These are phyloP conservation scores for Phytomonas francai DNA, from an alignment of 208 protist genomes.

Conservation along the genomic window DNA sequence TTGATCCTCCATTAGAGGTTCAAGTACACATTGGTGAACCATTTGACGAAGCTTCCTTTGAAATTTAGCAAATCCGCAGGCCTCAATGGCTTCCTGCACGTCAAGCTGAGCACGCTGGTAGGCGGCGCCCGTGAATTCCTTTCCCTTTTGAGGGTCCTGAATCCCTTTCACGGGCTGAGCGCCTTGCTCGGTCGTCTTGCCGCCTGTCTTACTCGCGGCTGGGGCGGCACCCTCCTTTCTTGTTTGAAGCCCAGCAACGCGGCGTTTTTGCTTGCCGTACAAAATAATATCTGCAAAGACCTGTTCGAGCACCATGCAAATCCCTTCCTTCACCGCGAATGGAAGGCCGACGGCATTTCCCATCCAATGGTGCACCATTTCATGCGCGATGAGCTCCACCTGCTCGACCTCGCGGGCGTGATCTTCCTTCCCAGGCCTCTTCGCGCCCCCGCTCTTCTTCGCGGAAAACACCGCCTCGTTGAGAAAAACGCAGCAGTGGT, in stretches of 20 bases:
- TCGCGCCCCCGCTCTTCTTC: neutral
- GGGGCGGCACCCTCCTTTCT: constrained; percentile 2
- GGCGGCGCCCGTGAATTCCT: constrained; percentile 58
- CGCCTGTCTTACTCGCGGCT: neutral
- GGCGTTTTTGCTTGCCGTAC: constrained; percentile 24
- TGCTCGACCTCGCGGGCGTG: constrained; percentile 19
- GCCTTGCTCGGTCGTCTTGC: neutral
- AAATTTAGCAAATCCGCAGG: constrained; percentile 33
- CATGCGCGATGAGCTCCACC: constrained; percentile 74
- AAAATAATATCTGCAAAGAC: constrained; percentile 36
- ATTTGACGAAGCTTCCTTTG: constrained; percentile 20
- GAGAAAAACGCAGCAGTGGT: constrained; percentile 79
- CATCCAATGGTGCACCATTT: constrained; percentile 81
- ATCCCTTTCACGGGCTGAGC: neutral
- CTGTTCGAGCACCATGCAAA: constrained; percentile 78
- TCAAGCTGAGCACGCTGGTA: constrained; percentile 50
- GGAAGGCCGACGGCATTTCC: constrained; percentile 77
- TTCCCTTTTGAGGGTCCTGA: constrained; percentile 37
- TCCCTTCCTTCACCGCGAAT: constrained; percentile 82
- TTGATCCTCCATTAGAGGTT: constrained; percentile 9
- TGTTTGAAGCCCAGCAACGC: constrained; percentile 15
- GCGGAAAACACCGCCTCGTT: constrained; percentile 51
- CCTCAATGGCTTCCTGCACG: constrained; percentile 24
- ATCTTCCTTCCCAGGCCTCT: constrained; percentile 7
- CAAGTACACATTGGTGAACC: constrained; percentile 18